Evolutionary conservation across 2,329 filamentous ascomycete genomes (phyloP), one percentile per base, ranked within the genome.

Genomic region (Laburnicola sp.): DNA sequence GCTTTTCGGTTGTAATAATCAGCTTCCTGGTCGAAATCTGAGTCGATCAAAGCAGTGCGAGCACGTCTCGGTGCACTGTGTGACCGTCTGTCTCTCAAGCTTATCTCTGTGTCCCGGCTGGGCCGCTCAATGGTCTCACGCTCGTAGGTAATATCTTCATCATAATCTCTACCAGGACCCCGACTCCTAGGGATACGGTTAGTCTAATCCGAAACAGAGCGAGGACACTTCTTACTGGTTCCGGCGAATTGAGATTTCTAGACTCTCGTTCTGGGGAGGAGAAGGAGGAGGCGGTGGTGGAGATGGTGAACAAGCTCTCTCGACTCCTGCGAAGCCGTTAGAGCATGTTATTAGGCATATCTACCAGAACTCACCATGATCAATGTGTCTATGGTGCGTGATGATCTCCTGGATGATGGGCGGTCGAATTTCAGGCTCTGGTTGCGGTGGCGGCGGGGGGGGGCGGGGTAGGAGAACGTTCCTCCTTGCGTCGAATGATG

Each of bases 361-460:
- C 32, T 38, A 11, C 3, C 23, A 1, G 10, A 26, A 72, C 84
- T 69, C 78, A 90, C 89, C 91, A 74, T 96, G 90, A 66, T 96
- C 89, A 62, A 95, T 87, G 66, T 93, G 88, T 51, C 86, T 83
- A 69, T 94, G 93, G 74, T 94, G 89, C 0, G 90, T 95, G 59
- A 95, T 92, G 51, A 96, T 86, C 68, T 96, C 89, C 65, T 93
- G 85, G 73, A 93, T 89, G 61, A 96, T 90, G 0, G 87, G 88
- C 30, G 91, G 91, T 21, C 86, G 86, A 36, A 85, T 82, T 63
- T 94, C 86, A 38, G 88, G 80, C 57, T 82, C 81, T 27, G 84
- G 85, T 38, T 81, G 79, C 40, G 75, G 76, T 30, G 75, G 72
- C 32, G n/a, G n/a, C n/a, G 74, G 75, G 35, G 74, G 74, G 77